Base-by-base conservation (phyloP, 2,329 filamentous ascomycete species). In the Ceratocystis papillata region DNA sequence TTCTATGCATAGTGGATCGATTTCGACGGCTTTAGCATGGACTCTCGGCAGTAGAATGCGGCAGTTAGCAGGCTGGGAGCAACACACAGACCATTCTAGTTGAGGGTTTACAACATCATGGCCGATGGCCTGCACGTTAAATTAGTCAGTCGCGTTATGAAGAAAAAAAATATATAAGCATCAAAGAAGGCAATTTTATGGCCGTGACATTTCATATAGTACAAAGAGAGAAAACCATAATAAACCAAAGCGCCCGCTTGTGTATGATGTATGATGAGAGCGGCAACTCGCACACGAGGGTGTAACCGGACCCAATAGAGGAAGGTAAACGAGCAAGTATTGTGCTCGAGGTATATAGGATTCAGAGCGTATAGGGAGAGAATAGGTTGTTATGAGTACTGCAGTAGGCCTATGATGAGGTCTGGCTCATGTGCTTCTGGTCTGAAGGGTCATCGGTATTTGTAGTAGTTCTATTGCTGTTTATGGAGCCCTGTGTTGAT, bases 401-500 rank as follows among this genome's bases (percentile, higher is more conserved):
- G 8, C 30, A 28, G 20, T 28, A 15, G 48, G 15, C 17, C 20
- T 53, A 53, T 59, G 17, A 5, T 53, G 20, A 50, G 5, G 48
- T 45, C 4, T 6, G 8, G n/a, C 45, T 30, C n/a, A n/a, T 33
- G 1, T 28, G 17, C 5, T 37, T 59, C 15, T 20, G 55, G 28
- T 59, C 20, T 12, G 63, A 57, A 41, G 48, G 22, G 28, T 10
- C 48, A 57, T 46, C 65, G 37, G 68, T 67, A 30, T 33, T 65
- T 17, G 53, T 28, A 67, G 62, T 25, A 65, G 44, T 59, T 7
- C 72, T 70, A 20, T 69, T 59, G 17, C 76, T 74, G 62, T 71
- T 71, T 4, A 76, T 46, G 28, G 78, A 80, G n/a, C 80, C 80
- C 70, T 85, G 80, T 61, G 85, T 79, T 30, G 84, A 79, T 71